A percentile compares a stretch with the other conserved stretches of the same genome.
phyloP scores from a whole-genome alignment of 2,329 filamentous ascomycete genomes.

The Fusarium solani-melongenae region DNA sequence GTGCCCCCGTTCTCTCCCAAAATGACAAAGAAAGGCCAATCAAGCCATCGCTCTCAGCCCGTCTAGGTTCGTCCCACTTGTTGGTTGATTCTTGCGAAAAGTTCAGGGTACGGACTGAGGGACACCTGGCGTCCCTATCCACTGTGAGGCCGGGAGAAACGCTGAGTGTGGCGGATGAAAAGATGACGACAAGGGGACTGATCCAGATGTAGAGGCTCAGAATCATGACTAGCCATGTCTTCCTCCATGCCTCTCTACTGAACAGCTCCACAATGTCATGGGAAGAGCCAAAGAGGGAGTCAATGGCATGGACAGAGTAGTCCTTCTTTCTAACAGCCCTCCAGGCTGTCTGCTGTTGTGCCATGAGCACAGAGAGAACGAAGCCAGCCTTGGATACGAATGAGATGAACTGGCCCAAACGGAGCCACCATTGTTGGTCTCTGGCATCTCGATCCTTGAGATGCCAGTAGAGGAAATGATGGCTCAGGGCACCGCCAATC shows the following conservation, averaged over 20 bases:
- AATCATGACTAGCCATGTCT: constrained; percentile 37
- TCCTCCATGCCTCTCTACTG: constrained; percentile 32
- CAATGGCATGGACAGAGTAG: constrained; percentile 26
- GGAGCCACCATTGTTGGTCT: background rate
- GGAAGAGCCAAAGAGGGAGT: constrained; percentile 29
- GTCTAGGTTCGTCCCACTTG: constrained; percentile 1
- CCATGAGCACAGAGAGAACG: constrained; percentile 18
- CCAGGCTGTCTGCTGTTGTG: constrained; percentile 28
- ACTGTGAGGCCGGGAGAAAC: constrained; percentile 6
- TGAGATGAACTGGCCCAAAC: constrained; percentile 18
- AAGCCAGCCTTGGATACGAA: constrained; percentile 29
- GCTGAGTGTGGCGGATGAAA: constrained; percentile 30
- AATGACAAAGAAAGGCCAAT: constrained; percentile 26
- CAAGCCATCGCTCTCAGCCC: constrained; percentile 6
- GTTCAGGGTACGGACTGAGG: constrained; percentile 34
- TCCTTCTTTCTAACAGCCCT: constrained; percentile 9
- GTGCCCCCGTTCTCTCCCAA: constrained; percentile 20
- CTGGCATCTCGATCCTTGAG: background rate
- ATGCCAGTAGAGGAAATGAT: background rate
- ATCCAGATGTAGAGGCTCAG: constrained; percentile 37
- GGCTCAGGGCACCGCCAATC: background rate
- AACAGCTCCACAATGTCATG: constrained; percentile 28
- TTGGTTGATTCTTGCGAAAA: constrained; percentile 32
- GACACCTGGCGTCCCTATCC: constrained; percentile 13
- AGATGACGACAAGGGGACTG: constrained; percentile 32